phyloP scores from a whole-genome alignment of 306 rosid species.

The Pueraria montana region DNA sequence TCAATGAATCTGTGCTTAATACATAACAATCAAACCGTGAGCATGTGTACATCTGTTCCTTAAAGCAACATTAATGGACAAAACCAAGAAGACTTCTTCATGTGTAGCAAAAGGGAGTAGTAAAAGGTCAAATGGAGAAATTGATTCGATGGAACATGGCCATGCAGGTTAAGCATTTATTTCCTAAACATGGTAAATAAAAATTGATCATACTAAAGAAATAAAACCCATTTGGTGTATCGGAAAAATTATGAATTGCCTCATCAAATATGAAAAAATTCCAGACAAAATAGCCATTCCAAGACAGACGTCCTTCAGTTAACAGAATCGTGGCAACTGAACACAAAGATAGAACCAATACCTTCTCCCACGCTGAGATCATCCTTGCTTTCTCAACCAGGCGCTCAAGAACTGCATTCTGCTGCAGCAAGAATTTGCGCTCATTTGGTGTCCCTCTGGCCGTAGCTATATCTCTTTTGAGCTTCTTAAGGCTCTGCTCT shows the following conservation, averaged over 20 bases:
- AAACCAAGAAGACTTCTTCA: slow-evolving; percentile 16
- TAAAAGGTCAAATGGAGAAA: slow-evolving; percentile 20
- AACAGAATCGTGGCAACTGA: slow-evolving; percentile 28
- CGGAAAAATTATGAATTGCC: slow-evolving; percentile 16
- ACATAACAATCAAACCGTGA: background rate
- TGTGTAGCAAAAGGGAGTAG: background rate
- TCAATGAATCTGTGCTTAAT: background rate
- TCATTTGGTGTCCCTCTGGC: slow-evolving; percentile 75
- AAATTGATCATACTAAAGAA: slow-evolving; percentile 11
- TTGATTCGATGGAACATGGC: slow-evolving; percentile 19
- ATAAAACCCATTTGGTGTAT: background rate
- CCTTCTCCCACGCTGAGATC: slow-evolving; percentile 81
- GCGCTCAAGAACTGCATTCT: slow-evolving; percentile 61
- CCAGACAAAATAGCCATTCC: slow-evolving; percentile 3
- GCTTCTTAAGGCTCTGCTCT: slow-evolving; percentile 82
- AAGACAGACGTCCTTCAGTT: slow-evolving; percentile 5
- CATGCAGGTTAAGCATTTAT: background rate
- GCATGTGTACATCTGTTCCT: slow-evolving; percentile 10
- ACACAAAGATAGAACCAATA: slow-evolving; percentile 40
- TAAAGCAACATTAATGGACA: slow-evolving; percentile 5
- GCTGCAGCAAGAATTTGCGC: slow-evolving; percentile 70
- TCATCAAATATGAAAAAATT: background rate
- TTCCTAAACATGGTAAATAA: background rate
- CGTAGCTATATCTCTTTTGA: slow-evolving; percentile 62
- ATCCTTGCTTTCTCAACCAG: slow-evolving; percentile 74